A percentile compares a stretch with the other conserved stretches of the same genome.
phyloP scores from a whole-genome alignment of 805 yeast species.

The Yamadazyma tumulicola region DNA sequence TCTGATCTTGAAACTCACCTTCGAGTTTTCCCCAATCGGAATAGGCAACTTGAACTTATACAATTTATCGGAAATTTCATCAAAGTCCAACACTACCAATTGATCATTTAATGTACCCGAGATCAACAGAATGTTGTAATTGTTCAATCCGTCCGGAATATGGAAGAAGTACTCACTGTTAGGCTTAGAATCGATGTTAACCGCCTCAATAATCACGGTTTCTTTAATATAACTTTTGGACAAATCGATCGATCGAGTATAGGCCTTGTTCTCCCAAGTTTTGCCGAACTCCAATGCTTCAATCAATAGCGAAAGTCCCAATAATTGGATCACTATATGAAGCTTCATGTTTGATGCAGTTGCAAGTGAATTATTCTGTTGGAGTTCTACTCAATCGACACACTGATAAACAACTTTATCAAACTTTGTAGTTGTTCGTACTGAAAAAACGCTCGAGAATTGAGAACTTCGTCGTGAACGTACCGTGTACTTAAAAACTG shows the following conservation, averaged over 20 bases:
- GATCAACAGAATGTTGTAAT: constrained; percentile 41
- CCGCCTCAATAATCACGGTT: constrained; percentile 49
- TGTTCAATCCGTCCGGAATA: constrained; percentile 47
- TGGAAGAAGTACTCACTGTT: constrained; percentile 54
- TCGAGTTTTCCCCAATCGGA: constrained; percentile 64
- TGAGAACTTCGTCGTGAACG: constrained; percentile 1
- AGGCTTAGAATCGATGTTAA: constrained; percentile 57
- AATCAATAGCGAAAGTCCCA: background rate
- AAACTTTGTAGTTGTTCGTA: background rate
- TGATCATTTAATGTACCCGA: constrained; percentile 31
- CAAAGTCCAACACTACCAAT: constrained; percentile 7
- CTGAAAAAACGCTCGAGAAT: background rate
- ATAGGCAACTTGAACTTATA: constrained; percentile 48
- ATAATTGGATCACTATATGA: constrained; percentile 1
- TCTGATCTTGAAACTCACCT: constrained; percentile 45
- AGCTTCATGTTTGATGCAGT: too few species aligned
- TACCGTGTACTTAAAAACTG: too few species aligned
- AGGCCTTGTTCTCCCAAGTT: constrained; percentile 56
- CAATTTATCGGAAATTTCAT: constrained; percentile 15
- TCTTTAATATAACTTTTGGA: constrained; percentile 65
- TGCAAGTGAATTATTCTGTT: background rate
- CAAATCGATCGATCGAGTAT: constrained; percentile 60
- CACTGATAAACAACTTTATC: background rate
- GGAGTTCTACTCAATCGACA: background rate
- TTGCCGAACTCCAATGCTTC: constrained; percentile 2